Evolutionary conservation across 2,329 filamentous ascomycete species (phyloP).

Genomic region (Calonectria hongkongensis): DNA sequence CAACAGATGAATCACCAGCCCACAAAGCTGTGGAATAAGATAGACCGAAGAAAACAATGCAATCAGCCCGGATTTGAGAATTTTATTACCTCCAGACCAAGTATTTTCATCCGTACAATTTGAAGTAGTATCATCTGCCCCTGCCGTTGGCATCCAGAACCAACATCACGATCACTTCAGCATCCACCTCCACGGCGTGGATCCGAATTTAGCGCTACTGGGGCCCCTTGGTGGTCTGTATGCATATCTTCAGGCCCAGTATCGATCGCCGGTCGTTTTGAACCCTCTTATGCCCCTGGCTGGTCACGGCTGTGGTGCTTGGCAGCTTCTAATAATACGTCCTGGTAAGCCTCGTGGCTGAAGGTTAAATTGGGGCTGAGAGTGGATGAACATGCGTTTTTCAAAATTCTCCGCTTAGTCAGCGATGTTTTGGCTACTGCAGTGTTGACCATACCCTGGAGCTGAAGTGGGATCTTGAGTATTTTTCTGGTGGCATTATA

Average conservation of each 20-base stretch:
- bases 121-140: neutral
- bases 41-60: no score
- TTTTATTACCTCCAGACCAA: no score
- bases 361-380: constrained; percentile 18
- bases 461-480: no score
- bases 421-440: neutral
- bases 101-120: neutral
- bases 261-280: neutral
- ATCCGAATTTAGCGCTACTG: neutral
- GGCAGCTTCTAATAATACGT: constrained; percentile 20
- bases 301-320: neutral
- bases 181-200: neutral
- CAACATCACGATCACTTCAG: neutral
- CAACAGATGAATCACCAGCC: no score
- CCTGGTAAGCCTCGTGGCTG: constrained; percentile 13
- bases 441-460: no score
- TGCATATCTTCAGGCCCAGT: neutral
- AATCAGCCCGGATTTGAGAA: neutral
- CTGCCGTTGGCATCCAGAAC: neutral
- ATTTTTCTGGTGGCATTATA: no score
- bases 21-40: neutral
- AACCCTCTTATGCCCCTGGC: neutral
- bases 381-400: neutral
- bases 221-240: neutral
- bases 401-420: neutral